These are phyloP conservation scores for Coemansia sp. DNA, from an alignment of 192 early-diverging fungal genomes.

Conservation along the genomic window DNA sequence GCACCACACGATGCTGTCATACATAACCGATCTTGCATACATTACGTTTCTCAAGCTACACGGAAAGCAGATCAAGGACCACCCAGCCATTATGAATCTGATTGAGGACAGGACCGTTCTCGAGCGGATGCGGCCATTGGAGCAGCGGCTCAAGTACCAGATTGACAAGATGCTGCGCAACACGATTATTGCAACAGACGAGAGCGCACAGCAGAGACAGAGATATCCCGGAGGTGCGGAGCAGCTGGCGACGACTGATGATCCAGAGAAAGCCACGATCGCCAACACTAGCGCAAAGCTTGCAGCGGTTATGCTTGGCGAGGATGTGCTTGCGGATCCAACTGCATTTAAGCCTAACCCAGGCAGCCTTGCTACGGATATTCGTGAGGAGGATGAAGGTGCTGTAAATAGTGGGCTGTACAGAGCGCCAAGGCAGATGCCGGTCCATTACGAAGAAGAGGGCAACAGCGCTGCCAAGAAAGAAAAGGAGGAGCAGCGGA, in stretches of 20 bases:
- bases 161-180: conserved; percentile 88
- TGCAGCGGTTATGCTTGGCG: conserved; percentile 42
- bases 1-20: conserved; percentile 81
- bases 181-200: conserved; percentile 57
- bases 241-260: conserved; percentile 23
- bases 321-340: conserved; percentile 65
- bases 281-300: conserved; percentile 44
- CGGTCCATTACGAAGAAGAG: conserved; percentile 83
- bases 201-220: conserved; percentile 33
- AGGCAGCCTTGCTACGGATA: conserved; percentile 55
- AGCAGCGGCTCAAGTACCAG: conserved; percentile 94
- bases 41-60: conserved; percentile 76
- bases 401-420: conserved; percentile 65
- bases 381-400: conserved; percentile 42
- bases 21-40: conserved; percentile 78
- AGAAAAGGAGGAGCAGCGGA: conserved; percentile 63
- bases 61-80: conserved; percentile 63
- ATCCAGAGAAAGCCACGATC: conserved; percentile 23
- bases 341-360: conserved; percentile 92
- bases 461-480: conserved; percentile 56
- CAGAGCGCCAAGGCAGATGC: conserved; percentile 79
- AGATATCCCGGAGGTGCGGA: not conserved
- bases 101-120: conserved; percentile 82
- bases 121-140: conserved; percentile 92
- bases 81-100: conserved; percentile 65